A percentile compares a stretch with the other conserved stretches of the same genome.
Conservation (phyloP, 352 stramenopile genomes). For the Phytophthora sansomeana region DNA sequence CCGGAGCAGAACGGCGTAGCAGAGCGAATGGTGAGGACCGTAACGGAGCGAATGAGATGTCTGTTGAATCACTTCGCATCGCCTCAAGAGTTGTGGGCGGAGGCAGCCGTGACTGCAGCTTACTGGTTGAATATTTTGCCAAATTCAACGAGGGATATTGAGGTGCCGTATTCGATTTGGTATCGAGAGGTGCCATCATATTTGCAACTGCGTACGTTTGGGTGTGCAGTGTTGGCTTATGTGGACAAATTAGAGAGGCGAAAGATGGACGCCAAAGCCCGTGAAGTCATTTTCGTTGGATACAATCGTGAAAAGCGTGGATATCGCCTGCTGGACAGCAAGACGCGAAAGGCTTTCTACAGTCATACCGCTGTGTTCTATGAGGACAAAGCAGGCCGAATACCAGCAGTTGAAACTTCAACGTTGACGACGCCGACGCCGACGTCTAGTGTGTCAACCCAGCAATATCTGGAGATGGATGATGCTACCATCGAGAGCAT, state of each 20-base stretch:
- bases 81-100: constrained; percentile 25
- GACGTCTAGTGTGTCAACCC: too few species aligned
- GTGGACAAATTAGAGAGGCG: constrained; percentile 15
- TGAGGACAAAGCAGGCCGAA: constrained; percentile 7
- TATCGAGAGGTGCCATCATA: constrained; percentile 13
- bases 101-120: constrained; percentile 17
- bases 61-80: constrained; percentile 27
- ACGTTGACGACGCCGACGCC: too few species aligned
- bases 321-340: constrained; percentile 12
- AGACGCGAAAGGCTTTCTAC: constrained; percentile 1
- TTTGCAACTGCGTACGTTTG: constrained; percentile 7
- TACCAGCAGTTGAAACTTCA: too few species aligned
- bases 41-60: constrained; percentile 26
- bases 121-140: constrained; percentile 24
- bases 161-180: constrained; percentile 15
- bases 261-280: too few species aligned
- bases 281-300: too few species aligned
- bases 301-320: too few species aligned
- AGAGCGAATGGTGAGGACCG: too few species aligned
- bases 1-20: too few species aligned
- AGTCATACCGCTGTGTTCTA: constrained; percentile 17
- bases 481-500: too few species aligned
- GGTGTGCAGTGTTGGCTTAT: constrained; percentile 6
- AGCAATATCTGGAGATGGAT: too few species aligned
- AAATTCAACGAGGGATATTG: constrained; percentile 7